These are phyloP conservation scores for Paraphoma sp. DNA, from an alignment of 2,329 filamentous ascomycete genomes.

Conservation along the genomic window DNA sequence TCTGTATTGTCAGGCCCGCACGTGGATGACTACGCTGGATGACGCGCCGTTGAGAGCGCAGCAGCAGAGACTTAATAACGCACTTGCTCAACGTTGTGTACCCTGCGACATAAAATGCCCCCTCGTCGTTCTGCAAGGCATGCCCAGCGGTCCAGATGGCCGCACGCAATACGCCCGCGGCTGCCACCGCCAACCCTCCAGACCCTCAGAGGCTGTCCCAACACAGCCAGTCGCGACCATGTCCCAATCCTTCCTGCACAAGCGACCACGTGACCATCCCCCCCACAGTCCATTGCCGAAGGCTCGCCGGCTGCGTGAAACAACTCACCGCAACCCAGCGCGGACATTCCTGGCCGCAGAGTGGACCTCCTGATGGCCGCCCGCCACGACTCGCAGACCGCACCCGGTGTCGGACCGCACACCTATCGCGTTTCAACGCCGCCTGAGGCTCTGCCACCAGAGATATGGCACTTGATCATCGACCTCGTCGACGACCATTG, in stretches of 20 bases:
- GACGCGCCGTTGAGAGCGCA: conserved; percentile 16
- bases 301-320: conserved; percentile 22
- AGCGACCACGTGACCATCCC: conserved; percentile 7
- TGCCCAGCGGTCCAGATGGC: conserved; percentile 2
- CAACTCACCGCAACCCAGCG: conserved; percentile 11
- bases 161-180: background rate
- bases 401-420: conserved; percentile 17
- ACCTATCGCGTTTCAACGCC: conserved; percentile 11
- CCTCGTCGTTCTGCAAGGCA: background rate
- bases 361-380: conserved; percentile 10
- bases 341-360: background rate
- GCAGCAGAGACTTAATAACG: conserved; percentile 6
- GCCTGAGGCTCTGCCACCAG: conserved; percentile 17
- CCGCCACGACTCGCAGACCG: conserved; percentile 12
- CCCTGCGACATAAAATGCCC: background rate
- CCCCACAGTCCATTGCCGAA: conserved; percentile 18
- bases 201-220: conserved; percentile 12
- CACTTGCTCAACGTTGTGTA: conserved; percentile 10
- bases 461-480: conserved; percentile 24
- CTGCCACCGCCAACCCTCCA: conserved; percentile 4
- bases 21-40: conserved; percentile 1
- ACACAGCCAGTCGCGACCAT: background rate
- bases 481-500: conserved; percentile 19
- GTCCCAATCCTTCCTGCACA: background rate
- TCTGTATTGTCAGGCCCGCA: conserved; percentile 13